Evolutionary conservation across 148 eudicot species (phyloP).

Genomic region (Vaccinium macrocarpon): DNA sequence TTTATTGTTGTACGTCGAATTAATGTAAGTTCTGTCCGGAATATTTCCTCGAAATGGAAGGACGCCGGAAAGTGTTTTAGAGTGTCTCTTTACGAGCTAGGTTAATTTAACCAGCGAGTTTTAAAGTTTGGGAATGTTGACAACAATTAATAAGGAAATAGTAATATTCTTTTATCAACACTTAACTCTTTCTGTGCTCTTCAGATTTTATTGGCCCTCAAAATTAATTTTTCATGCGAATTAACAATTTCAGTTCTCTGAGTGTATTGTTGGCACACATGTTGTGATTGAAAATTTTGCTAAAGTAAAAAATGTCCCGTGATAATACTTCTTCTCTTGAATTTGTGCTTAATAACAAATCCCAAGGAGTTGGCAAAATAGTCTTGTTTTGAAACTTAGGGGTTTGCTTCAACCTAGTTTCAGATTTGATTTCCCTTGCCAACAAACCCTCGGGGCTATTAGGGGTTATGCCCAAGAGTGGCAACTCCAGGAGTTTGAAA

Average conservation of each 20-base stretch:
- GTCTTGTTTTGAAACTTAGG: too few species aligned
- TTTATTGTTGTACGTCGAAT: too few species aligned
- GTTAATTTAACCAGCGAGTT: background rate
- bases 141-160: background rate
- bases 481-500: too few species aligned
- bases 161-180: background rate
- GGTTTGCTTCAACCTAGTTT: too few species aligned
- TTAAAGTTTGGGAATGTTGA: background rate
- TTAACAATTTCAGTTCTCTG: background rate
- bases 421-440: too few species aligned
- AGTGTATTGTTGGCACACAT: background rate
- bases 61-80: too few species aligned
- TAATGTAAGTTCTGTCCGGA: too few species aligned
- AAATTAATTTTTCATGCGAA: background rate
- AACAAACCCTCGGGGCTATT: too few species aligned
- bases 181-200: background rate
- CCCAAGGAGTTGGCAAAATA: too few species aligned
- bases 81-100: background rate
- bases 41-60: too few species aligned
- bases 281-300: background rate
- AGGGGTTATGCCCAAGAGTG: too few species aligned
- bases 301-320: too few species aligned
- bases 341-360: background rate
- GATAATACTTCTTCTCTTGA: background rate
- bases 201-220: background rate